Base-by-base conservation (phyloP, 257 asterid species). In the Nicotiana knightiana region DNA sequence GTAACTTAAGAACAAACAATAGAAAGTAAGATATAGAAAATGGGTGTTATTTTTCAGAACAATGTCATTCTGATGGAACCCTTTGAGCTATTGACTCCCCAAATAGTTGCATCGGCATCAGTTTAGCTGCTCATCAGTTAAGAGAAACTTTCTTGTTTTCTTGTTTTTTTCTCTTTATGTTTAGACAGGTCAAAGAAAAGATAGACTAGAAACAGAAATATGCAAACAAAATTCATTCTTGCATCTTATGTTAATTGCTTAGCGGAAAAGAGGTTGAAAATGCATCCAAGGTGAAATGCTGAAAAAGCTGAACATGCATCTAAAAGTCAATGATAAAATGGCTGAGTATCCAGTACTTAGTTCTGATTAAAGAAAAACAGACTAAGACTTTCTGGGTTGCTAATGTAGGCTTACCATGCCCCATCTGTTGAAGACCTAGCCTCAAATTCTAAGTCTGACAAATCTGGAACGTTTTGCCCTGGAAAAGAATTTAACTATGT, bases 371-470 rank as follows among this genome's bases (percentile, higher is more conserved):
- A 53, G 66, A 79, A 48, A 71, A 70, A 59, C 21, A 55, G 28
- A 32, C 24, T 62, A 59, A 18, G 24, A 32, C 68, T 13, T 73
- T 70, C 37, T 76, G 63, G 43, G 30, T 57, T 59, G 86, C 71
- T 64, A 67, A 73, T 66, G 35, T 67, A 71, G 77, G 81, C 90
- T 83, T 89, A 94, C 99, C 98, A 96, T 55, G 99, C 99, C 68
- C 93, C 96, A 79, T 96, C 99, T 85, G 71, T 88, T 3, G 91
- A 46, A 70, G 99, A 96, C 87, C 86, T 90, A 3, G 99, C 98
- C 87, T 94, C 98, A 82, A 93, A 94, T 87, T 93, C 94, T 91
- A 92, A 59, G 64, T 63, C 85, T 32, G 93, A 86, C 28, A 85
- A 46, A 76, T 92, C 90, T 77, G 84, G 84, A 88, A 59, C 84